Evolutionary conservation across 805 yeast genomes (phyloP), one percentile per base, ranked within the genome.

Genomic region (Candida alai): DNA sequence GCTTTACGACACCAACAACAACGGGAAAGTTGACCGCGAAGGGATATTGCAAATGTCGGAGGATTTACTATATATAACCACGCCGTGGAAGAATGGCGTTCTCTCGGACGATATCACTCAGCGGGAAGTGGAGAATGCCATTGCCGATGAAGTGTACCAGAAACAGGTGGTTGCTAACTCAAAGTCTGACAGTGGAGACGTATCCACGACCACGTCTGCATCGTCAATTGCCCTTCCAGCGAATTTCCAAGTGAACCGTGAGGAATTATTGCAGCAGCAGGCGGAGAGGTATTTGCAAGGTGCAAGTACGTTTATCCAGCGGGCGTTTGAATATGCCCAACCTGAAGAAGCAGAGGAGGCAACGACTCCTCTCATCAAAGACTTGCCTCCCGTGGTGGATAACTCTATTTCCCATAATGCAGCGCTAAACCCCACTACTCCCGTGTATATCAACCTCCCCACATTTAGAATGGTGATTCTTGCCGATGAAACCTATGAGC

Each of bases 391-490:
- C n/a, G 59, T 58, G 2, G 52, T 63, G 11, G 68, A 62, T 40
- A 46, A 55, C 37, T 49, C 37, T 20, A 56, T 75, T 27, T 68
- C 68, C 18, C 87, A 86, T 31, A 87, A 88, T 51, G 85, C 78
- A 4, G 96, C 95, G 0, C 62, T 87, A 24, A 85, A 87, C 51
- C 96, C 96, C 3, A 69, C 74, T 20, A 74, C 80, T 20, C 95
- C 95, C 1, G 77, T 81, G 7, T 76, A 64, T 38, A 70, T 89
- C 34, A 84, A 83, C 34, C 63, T 87, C 12, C 86, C 97, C 0
- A 88, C 96, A 0, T 90, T 90, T 62, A 68, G 97, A 42, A 90
- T 90, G 98, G 94, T 93, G 1, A 64, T 93, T 5, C 65, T 90
- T 5, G 97, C 97, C 0, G 96, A 89, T 54, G 97, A 88, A 50